Percentiles rank a stretch among this genome's conserved stretches.
Evolutionary conservation across 495 filamentous ascomycete genomes (phyloP).

Genomic region (Aspergillus leporis): DNA sequence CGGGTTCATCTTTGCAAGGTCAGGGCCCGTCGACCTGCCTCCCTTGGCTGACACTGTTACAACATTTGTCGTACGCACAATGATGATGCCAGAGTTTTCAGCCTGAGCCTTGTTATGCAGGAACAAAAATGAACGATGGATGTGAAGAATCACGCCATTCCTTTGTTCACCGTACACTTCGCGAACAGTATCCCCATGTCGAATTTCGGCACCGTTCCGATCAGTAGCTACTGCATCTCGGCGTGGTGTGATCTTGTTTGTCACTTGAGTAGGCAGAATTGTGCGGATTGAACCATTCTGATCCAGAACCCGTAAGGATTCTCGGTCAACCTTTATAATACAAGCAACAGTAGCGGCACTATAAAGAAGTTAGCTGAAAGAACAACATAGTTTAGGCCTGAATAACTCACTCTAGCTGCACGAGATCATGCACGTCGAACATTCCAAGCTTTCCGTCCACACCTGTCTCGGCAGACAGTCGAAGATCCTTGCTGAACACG

Average conservation of each 20-base stretch:
- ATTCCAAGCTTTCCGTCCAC: slow-evolving; percentile 75
- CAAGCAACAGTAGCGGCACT: slow-evolving; percentile 85
- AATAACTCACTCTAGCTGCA: slow-evolving; percentile 78
- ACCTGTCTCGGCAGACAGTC: slow-evolving; percentile 87
- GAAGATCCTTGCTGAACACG: slow-evolving; percentile 95
- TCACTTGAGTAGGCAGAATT: slow-evolving; percentile 86
- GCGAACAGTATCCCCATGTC: slow-evolving; percentile 86
- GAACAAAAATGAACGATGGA: slow-evolving; percentile 87
- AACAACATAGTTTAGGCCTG: neutral
- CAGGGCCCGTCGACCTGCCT: slow-evolving; percentile 68
- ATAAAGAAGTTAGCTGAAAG: slow-evolving; percentile 32
- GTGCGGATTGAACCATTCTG: slow-evolving; percentile 82
- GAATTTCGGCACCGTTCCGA: slow-evolving; percentile 89
- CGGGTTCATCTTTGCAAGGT: slow-evolving; percentile 91
- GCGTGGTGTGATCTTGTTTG: slow-evolving; percentile 78
- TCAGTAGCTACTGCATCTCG: slow-evolving; percentile 88
- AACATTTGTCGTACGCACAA: slow-evolving; percentile 82
- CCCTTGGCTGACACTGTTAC: slow-evolving; percentile 89
- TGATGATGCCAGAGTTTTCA: slow-evolving; percentile 89
- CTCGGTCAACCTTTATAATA: slow-evolving; percentile 92
- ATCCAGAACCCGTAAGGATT: slow-evolving; percentile 85
- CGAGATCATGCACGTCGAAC: slow-evolving; percentile 88
- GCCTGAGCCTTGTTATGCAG: slow-evolving; percentile 77
- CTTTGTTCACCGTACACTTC: slow-evolving; percentile 84
- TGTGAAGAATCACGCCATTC: slow-evolving; percentile 85